Percentiles rank a stretch among this genome's conserved stretches.
These are phyloP conservation scores for Xerophyta viscosa DNA, from an alignment of 106 monocot species.

Conservation along the genomic window DNA sequence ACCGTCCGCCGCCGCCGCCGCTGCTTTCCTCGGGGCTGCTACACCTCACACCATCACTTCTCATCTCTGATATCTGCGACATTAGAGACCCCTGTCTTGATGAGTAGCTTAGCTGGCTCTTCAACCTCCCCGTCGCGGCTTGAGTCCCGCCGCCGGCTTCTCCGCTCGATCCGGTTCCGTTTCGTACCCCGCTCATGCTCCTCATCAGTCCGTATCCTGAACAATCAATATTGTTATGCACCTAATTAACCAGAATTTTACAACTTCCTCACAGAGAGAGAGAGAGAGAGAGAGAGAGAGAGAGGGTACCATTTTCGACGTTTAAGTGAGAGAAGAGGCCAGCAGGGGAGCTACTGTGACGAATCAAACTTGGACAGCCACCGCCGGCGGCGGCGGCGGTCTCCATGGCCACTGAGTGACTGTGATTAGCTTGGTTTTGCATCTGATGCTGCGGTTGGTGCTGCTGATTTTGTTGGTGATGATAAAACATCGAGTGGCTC, in stretches of 20 bases:
- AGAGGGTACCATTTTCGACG: constrained; percentile 34
- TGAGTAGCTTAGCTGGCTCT: constrained; percentile 65
- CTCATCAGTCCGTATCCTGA: constrained; percentile 46
- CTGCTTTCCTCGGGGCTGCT: constrained; percentile 39
- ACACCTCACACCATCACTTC: constrained; percentile 32
- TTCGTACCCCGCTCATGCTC: constrained; percentile 24
- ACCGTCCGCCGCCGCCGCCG: constrained; percentile 16
- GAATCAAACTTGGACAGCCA: constrained; percentile 21
- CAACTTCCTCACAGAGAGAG: constrained; percentile 1
- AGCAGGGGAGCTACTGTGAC: constrained; percentile 60
- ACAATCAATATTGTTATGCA: not conserved
- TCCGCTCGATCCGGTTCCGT: constrained; percentile 16
- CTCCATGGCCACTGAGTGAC: constrained; percentile 18
- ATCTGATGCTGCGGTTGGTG: constrained; percentile 27
- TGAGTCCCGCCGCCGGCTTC: constrained; percentile 4
- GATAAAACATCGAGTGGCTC: too few relatives aligned
- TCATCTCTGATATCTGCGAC: constrained; percentile 72
- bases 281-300: not conserved
- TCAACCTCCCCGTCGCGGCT: constrained; percentile 18
- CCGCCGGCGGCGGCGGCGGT: constrained; percentile 2
- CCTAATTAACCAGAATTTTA: not conserved
- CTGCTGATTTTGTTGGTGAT: not conserved
- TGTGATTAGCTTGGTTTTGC: constrained; percentile 14
- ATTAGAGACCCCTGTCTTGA: constrained; percentile 67
- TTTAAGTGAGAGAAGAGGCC: constrained; percentile 42